These are phyloP conservation scores for Malus fusca DNA, from an alignment of 306 rosid genomes.

Conservation along the genomic window DNA sequence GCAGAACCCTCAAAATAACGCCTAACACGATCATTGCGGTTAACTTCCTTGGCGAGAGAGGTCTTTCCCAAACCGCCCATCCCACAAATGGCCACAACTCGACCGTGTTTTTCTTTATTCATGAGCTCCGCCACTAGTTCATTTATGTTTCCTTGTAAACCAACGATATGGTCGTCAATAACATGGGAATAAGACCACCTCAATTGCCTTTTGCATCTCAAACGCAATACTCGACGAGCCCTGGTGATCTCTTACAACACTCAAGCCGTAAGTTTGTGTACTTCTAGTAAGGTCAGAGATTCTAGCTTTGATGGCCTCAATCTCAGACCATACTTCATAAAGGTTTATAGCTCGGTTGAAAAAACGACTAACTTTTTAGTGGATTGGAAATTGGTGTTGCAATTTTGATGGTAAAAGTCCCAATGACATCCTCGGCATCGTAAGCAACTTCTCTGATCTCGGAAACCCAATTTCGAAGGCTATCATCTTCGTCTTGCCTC, in stretches of 20 bases:
- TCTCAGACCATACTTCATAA: constrained; percentile 22
- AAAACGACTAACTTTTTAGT: constrained; percentile 19
- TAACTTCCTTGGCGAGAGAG: constrained; percentile 13
- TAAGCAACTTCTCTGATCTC: constrained; percentile 49
- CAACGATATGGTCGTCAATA: not conserved
- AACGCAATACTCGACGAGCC: constrained; percentile 3
- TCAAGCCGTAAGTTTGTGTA: constrained; percentile 32
- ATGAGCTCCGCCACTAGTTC: not conserved
- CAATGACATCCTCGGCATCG: constrained; percentile 49
- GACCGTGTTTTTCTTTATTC: not conserved
- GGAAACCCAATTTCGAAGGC: constrained; percentile 28
- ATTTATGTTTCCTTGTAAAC: not conserved
- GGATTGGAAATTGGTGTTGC: not conserved
- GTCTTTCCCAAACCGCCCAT: constrained; percentile 26
- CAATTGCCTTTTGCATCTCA: constrained; percentile 12
- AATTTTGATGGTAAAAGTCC: constrained; percentile 18
- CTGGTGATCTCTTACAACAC: constrained; percentile 7
- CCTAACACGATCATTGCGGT: not conserved
- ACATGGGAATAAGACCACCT: constrained; percentile 15
- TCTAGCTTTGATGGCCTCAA: constrained; percentile 17
- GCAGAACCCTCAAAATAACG: not conserved
- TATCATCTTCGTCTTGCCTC: constrained; percentile 30
- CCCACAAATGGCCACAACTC: constrained; percentile 7
- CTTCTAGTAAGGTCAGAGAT: constrained; percentile 37
- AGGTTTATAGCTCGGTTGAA: constrained; percentile 1